Percentiles rank a stretch among this genome's conserved stretches.
Evolutionary conservation across 768 basidiomycete genomes (phyloP).

Genomic region (Coprinellus micaceus): DNA sequence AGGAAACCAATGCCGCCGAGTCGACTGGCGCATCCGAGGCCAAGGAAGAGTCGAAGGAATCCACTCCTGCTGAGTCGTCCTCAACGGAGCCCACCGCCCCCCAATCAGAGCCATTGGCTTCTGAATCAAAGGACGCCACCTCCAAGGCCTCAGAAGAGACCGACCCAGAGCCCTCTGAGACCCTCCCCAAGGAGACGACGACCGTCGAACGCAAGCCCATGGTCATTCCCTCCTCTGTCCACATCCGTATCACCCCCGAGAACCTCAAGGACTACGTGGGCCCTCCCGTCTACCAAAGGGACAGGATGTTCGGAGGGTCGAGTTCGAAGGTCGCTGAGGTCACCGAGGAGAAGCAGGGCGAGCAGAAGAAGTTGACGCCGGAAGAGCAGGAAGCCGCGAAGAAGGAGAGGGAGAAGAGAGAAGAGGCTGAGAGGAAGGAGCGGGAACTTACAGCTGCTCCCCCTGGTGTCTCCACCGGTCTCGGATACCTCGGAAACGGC

Average conservation of each 20-base stretch:
- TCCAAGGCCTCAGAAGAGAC: conserved; percentile 17
- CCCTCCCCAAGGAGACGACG: conserved; percentile 40
- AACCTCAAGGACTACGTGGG: conserved; percentile 97
- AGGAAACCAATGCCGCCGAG: too few species aligned
- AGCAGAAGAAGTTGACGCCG: too few species aligned
- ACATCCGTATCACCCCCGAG: conserved; percentile 77
- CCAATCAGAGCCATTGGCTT: not conserved
- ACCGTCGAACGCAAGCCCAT: conserved; percentile 79
- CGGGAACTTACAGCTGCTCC: conserved; percentile 53
- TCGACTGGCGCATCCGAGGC: conserved; percentile 11
- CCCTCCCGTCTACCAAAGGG: conserved; percentile 92
- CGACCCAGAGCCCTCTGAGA: conserved; percentile 17
- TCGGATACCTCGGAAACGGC: conserved; percentile 96
- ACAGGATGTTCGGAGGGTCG: conserved; percentile 67
- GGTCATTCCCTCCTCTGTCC: conserved; percentile 72
- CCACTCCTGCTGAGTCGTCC: not conserved
- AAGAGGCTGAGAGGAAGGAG: not conserved
- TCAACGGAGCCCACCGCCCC: not conserved
- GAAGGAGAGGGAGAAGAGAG: not conserved
- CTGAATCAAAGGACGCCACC: not conserved
- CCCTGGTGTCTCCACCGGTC: conserved; percentile 89
- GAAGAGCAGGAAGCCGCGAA: not conserved
- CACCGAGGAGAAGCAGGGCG: too few species aligned
- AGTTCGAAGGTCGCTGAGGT: not conserved
- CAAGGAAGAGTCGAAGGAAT: conserved; percentile 14